Conservation (phyloP, 176 grass and related monocot genomes). For the Zea mays region Zm-B73-REFERENCE-NAM-5.0 NC_050096.1:280059001-280059500, state of each 20-base stretch:
- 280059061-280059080: constrained; percentile 11
- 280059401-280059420: background rate
- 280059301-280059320: constrained; percentile 75
- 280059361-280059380: constrained; percentile 18
- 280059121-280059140: background rate
- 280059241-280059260: background rate
- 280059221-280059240: constrained; percentile 1
- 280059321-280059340: constrained; percentile 89
- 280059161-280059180: background rate
- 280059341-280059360: constrained; percentile 84
- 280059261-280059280: constrained; percentile 4
- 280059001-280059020: constrained; percentile 88
- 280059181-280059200: constrained; percentile 2
- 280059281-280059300: constrained; percentile 53
- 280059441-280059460: constrained; percentile 83
- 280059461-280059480: constrained; percentile 85
- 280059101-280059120: background rate
- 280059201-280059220: background rate
- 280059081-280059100: background rate
- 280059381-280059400: constrained; percentile 15
- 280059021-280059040: constrained; percentile 69
- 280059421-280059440: constrained; percentile 27
- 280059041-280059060: constrained; percentile 61
- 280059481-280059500: constrained; percentile 60
- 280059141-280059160: background rate